phyloP scores from a whole-genome alignment of 768 basidiomycete genomes.

The Jaapia argillacea region DNA sequence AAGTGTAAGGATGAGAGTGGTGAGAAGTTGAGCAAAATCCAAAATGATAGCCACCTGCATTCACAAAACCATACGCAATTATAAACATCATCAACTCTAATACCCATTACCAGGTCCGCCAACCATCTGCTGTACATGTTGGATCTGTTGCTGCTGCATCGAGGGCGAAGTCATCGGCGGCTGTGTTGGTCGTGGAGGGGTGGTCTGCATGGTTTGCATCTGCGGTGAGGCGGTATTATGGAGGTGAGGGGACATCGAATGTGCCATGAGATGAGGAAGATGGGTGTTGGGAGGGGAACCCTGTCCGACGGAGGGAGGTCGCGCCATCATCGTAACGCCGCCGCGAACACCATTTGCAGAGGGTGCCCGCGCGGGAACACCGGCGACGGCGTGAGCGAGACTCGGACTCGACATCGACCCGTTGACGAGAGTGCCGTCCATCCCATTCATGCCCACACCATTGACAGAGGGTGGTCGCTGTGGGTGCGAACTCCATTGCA shows the following conservation, averaged over 20 bases:
- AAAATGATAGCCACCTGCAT: too few species aligned
- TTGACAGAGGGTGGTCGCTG: conserved; percentile 14
- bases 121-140: background rate
- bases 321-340: background rate
- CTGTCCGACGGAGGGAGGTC: conserved; percentile 10
- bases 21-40: too few species aligned
- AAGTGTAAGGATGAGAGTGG: too few species aligned
- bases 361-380: conserved; percentile 40
- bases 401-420: conserved; percentile 21
- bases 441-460: conserved; percentile 21
- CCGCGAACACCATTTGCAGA: too few species aligned
- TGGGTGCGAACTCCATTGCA: conserved; percentile 26
- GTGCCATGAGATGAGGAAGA: conserved; percentile 16
- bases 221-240: conserved; percentile 12
- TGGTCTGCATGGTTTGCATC: background rate
- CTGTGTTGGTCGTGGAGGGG: background rate
- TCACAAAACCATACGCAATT: too few species aligned
- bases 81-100: background rate
- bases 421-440: conserved; percentile 12
- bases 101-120: background rate
- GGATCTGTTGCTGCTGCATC: conserved; percentile 1
- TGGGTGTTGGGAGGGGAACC: conserved; percentile 11
- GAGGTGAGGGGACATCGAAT: conserved; percentile 20
- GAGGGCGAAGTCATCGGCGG: background rate
- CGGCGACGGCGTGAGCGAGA: conserved; percentile 30